These are phyloP conservation scores for Amphicarpaea edgeworthii DNA, from an alignment of 306 rosid genomes.

Conservation along the genomic window DNA sequence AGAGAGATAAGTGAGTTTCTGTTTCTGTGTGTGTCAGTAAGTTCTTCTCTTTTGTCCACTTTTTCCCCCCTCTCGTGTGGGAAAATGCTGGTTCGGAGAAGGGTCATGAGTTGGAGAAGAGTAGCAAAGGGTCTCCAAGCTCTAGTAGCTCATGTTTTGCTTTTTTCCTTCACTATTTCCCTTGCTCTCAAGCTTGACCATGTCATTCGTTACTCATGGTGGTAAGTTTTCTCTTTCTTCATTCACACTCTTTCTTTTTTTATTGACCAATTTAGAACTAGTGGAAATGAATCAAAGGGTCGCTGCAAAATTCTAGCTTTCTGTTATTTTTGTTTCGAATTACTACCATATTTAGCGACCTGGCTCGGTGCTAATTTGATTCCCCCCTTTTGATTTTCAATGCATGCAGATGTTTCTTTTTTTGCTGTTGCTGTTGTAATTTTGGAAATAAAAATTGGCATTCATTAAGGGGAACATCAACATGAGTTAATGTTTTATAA, in stretches of 20 bases:
- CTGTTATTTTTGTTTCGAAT: background rate
- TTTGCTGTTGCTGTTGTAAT: background rate
- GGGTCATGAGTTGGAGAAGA: constrained; percentile 86
- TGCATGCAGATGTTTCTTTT: constrained; percentile 13
- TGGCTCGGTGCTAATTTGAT: constrained; percentile 22
- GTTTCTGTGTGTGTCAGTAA: constrained; percentile 24
- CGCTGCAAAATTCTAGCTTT: constrained; percentile 35
- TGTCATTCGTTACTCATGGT: constrained; percentile 64
- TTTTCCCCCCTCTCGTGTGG: background rate
- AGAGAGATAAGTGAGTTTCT: background rate
- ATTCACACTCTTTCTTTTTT: background rate
- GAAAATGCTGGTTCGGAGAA: constrained; percentile 65
- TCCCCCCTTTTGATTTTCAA: constrained; percentile 38
- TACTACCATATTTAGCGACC: background rate
- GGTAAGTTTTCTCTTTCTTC: constrained; percentile 55
- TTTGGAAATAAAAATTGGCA: constrained; percentile 27
- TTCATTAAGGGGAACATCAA: background rate
- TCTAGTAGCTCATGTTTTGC: constrained; percentile 69
- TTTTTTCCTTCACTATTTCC: constrained; percentile 72
- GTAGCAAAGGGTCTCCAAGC: constrained; percentile 72
- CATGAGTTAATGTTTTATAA: background rate
- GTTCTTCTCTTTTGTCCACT: constrained; percentile 22
- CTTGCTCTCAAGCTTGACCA: constrained; percentile 78
- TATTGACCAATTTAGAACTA: constrained; percentile 34
- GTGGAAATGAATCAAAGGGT: background rate